Conservation (phyloP, 345 rosid species). For the Syzygium jambos region DNA sequence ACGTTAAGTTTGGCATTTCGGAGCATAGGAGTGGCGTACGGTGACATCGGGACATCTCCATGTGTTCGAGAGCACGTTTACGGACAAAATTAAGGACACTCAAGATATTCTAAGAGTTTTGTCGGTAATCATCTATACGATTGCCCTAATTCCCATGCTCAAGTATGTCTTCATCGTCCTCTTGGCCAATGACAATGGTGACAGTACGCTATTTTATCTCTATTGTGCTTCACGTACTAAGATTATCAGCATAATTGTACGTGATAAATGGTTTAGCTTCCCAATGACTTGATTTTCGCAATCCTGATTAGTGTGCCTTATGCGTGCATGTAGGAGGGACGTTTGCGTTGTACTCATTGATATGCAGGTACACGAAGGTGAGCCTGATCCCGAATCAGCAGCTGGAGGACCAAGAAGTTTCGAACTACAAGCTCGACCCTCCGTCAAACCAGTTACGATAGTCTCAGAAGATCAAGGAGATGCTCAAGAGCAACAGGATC, state of each 20-base stretch:
- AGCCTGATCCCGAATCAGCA: conserved; percentile 60
- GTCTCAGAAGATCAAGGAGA: conserved; percentile 35
- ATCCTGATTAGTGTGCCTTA: not conserved
- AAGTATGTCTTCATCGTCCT: conserved; percentile 70
- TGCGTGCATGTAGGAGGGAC: conserved; percentile 45
- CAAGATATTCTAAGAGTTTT: conserved; percentile 55
- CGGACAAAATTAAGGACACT: conserved; percentile 20
- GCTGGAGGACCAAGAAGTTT: conserved; percentile 56
- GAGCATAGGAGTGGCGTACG: conserved; percentile 61
- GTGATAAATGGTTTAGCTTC: not conserved
- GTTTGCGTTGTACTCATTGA: conserved; percentile 63
- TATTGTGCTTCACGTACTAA: not conserved
- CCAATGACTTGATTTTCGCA: not conserved
- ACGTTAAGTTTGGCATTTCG: conserved; percentile 65
- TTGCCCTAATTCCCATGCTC: conserved; percentile 40
- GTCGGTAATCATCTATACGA: conserved; percentile 63
- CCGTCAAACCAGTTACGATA: conserved; percentile 32
- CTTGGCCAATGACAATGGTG: conserved; percentile 74
- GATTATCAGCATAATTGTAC: not conserved
- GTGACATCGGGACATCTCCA: conserved; percentile 82
- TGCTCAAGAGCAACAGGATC: conserved; percentile 29
- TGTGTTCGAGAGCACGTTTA: conserved; percentile 51
- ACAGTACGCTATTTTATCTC: conserved; percentile 25
- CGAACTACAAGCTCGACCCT: conserved; percentile 49
- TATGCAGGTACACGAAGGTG: conserved; percentile 43